Evolutionary conservation across 2,329 filamentous ascomycete genomes (phyloP).

Genomic region (Neofusicoccum kwambonambiense): DNA sequence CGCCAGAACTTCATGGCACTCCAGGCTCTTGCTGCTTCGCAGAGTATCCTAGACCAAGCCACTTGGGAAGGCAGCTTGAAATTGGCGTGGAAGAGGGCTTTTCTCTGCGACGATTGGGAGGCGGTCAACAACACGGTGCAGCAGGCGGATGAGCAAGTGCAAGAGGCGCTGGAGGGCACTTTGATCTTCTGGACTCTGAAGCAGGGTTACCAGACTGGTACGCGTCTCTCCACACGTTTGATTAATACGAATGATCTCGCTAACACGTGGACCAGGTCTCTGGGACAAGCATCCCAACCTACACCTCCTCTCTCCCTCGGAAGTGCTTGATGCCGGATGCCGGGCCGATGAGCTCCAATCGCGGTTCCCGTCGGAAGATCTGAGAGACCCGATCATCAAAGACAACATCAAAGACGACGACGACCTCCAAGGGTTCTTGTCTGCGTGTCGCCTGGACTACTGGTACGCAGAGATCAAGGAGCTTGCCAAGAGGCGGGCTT

Average conservation of each 20-base stretch:
- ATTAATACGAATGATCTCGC: slow-evolving; percentile 7
- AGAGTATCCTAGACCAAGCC: slow-evolving; percentile 48
- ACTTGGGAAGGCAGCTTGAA: slow-evolving; percentile 51
- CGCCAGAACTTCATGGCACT: slow-evolving; percentile 41
- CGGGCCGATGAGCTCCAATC: slow-evolving; percentile 60
- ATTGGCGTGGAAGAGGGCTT: slow-evolving; percentile 85
- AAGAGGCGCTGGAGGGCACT: slow-evolving; percentile 60
- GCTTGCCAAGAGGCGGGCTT: slow-evolving; percentile 30
- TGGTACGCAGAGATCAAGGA: slow-evolving; percentile 58
- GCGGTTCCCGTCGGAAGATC: slow-evolving; percentile 53
- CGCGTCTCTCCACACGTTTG: slow-evolving; percentile 26
- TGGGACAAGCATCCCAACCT: slow-evolving; percentile 18
- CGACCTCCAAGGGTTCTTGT: slow-evolving; percentile 62
- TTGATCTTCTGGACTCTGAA: slow-evolving; percentile 67
- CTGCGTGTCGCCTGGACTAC: slow-evolving; percentile 66
- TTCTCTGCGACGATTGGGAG: slow-evolving; percentile 81
- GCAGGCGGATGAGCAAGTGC: slow-evolving; percentile 68
- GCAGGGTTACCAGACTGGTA: slow-evolving; percentile 65
- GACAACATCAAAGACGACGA: slow-evolving; percentile 74
- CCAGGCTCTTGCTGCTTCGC: slow-evolving; percentile 63
- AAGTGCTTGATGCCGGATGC: slow-evolving; percentile 45
- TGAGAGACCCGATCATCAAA: slow-evolving; percentile 65
- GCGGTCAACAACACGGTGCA: slow-evolving; percentile 73
- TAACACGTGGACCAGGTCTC: slow-evolving; percentile 16
- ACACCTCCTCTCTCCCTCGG: slow-evolving; percentile 25